Evolutionary conservation across 768 basidiomycete genomes (phyloP).

Genomic region (Lactarius sp.): DNA sequence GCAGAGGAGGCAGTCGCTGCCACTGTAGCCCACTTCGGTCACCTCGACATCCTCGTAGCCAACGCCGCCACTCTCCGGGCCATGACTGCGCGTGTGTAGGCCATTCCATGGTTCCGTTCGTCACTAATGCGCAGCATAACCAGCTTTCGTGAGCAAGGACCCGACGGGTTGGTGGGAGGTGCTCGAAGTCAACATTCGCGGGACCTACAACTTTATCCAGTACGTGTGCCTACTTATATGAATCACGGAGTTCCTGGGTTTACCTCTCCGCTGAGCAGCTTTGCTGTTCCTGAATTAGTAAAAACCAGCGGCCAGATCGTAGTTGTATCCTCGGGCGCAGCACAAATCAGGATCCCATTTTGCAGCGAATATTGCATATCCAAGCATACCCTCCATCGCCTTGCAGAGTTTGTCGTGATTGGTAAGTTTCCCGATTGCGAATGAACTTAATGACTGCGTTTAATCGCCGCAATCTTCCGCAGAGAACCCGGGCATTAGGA

Average conservation of each 20-base stretch:
- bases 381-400: constrained; percentile 4
- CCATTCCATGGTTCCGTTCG: neutral
- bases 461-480: neutral
- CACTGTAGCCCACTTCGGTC: neutral
- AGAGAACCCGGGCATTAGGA: constrained; percentile 6
- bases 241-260: neutral
- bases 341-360: neutral
- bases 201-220: constrained; percentile 19
- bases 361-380: constrained; percentile 1
- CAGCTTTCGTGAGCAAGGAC: neutral
- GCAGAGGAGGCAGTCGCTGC: neutral
- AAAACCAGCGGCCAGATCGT: constrained; percentile 11
- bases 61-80: neutral
- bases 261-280: neutral
- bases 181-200: constrained; percentile 10
- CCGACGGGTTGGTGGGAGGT: constrained; percentile 7
- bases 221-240: neutral
- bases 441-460: too few relatives aligned
- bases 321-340: neutral
- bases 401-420: constrained; percentile 4
- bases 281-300: constrained; percentile 6
- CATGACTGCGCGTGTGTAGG: neutral
- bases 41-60: neutral
- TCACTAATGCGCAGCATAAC: neutral
- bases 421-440: neutral